These are phyloP conservation scores for Paratinospora sagittata DNA, from an alignment of 164 flowering plant species.

Conservation along the genomic window DNA sequence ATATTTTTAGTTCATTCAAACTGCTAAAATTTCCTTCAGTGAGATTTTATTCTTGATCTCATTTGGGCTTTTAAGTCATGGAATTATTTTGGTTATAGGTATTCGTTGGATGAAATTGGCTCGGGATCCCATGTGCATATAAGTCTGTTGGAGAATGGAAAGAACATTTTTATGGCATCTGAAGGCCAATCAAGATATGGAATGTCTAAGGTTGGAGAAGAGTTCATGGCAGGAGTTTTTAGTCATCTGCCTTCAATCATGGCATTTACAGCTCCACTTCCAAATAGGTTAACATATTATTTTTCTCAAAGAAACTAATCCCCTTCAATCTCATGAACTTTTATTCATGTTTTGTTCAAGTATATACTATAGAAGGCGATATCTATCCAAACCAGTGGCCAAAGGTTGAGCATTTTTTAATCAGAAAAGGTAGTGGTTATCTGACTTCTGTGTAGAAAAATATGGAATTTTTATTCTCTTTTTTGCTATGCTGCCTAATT, in stretches of 20 bases:
- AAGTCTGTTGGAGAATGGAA: constrained; percentile 74
- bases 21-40: no score
- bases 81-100: constrained; percentile 34
- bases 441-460: neutral
- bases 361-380: neutral
- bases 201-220: constrained; percentile 70
- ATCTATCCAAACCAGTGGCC: neutral
- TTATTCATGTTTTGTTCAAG: neutral
- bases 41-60: no score
- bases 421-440: neutral
- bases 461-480: neutral
- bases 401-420: neutral
- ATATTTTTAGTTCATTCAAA: no score
- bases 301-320: neutral
- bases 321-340: neutral
- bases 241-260: constrained; percentile 82
- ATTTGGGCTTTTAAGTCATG: neutral
- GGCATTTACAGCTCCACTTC: constrained; percentile 88
- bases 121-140: constrained; percentile 96
- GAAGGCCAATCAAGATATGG: constrained; percentile 50
- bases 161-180: constrained; percentile 76
- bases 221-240: constrained; percentile 94
- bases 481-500: neutral
- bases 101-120: constrained; percentile 63
- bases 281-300: constrained; percentile 61